phyloP scores from a whole-genome alignment of 1,139 yeast species.

The Hanseniaspora sp. region DNA sequence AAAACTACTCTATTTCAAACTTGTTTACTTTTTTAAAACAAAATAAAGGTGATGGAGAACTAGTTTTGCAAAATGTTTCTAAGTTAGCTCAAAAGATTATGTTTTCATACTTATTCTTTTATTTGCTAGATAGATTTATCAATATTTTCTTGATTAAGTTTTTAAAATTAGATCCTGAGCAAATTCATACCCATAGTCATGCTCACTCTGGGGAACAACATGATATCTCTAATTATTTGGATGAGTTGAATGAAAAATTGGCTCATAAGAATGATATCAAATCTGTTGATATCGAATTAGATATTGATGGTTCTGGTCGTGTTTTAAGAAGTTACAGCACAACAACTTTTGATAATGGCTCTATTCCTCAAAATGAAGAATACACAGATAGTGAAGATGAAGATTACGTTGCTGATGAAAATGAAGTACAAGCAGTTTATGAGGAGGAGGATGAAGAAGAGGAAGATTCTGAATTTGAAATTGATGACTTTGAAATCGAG shows the following conservation, averaged over 20 bases:
- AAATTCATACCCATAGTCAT: constrained; percentile 1
- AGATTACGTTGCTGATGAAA: not conserved
- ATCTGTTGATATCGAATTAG: constrained; percentile 5
- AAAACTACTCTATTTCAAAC: not conserved
- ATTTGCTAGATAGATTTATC: constrained; percentile 7
- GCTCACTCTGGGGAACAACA: constrained; percentile 1
- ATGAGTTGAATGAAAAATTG: not conserved
- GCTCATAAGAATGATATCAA: constrained; percentile 2
- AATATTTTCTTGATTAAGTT: constrained; percentile 3
- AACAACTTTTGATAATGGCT: constrained; percentile 1
- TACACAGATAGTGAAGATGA: not conserved
- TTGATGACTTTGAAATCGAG: constrained; percentile 3
- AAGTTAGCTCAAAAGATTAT: constrained; percentile 5
- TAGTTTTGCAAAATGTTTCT: constrained; percentile 2
- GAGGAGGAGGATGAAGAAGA: not conserved
- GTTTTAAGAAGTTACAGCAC: constrained; percentile 10
- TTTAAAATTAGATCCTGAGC: constrained; percentile 4
- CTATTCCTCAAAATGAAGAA: not conserved
- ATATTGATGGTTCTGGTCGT: constrained; percentile 4
- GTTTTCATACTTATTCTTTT: constrained; percentile 8
- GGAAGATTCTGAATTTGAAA: constrained; percentile 11
- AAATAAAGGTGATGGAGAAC: not conserved
- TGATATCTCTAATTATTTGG: not conserved
- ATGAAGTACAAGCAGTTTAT: not conserved
- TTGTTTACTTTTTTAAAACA: not conserved